Evolutionary conservation across 805 yeast species (phyloP).

Genomic region (Metschnikowia kofuensis): DNA sequence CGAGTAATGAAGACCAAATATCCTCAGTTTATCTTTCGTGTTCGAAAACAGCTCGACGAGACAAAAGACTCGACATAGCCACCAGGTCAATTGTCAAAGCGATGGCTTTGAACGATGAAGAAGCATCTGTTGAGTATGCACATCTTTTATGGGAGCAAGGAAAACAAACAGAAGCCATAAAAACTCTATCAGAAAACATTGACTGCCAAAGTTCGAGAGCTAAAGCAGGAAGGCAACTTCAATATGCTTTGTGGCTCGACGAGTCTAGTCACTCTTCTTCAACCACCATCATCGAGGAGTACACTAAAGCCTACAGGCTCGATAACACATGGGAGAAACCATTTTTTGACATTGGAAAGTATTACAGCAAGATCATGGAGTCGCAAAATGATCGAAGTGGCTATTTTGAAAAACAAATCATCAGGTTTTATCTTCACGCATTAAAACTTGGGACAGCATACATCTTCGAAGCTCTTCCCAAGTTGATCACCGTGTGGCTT

Average conservation of each 20-base stretch:
- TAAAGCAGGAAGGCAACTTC: conserved; percentile 54
- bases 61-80: conserved; percentile 69
- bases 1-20: conserved; percentile 33
- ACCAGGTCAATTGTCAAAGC: conserved; percentile 66
- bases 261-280: conserved; percentile 80
- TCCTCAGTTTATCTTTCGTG: conserved; percentile 53
- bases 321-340: conserved; percentile 73
- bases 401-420: conserved; percentile 51
- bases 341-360: conserved; percentile 74
- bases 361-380: conserved; percentile 73
- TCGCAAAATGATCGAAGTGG: conserved; percentile 53
- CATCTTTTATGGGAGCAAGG: conserved; percentile 87
- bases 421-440: conserved; percentile 56
- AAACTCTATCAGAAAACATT: conserved; percentile 48
- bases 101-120: conserved; percentile 37
- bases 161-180: conserved; percentile 79
- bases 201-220: conserved; percentile 17
- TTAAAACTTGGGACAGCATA: conserved; percentile 61
- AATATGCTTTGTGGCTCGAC: conserved; percentile 87
- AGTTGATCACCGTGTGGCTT: conserved; percentile 87
- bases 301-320: conserved; percentile 52
- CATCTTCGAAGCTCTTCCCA: conserved; percentile 82
- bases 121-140: conserved; percentile 72
- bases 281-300: conserved; percentile 66
- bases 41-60: conserved; percentile 64